Conservation (phyloP, 2,329 filamentous ascomycete species). For the Penicillium vulpinum region DNA sequence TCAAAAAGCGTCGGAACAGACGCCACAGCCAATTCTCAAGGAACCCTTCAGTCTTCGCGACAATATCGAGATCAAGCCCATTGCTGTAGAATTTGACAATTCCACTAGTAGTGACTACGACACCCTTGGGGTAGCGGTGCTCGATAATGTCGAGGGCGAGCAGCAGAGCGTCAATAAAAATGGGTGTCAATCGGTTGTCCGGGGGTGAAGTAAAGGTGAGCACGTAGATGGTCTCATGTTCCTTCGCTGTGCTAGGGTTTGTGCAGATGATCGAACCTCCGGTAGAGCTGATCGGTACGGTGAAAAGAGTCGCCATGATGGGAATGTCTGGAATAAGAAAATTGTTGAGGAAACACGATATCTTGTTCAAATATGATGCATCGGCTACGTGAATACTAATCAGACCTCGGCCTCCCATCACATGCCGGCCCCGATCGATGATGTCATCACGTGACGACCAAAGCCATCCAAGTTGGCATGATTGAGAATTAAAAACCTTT, state of each 20-base stretch:
- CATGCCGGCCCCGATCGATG: background rate
- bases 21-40: constrained; percentile 61
- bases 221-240: constrained; percentile 60
- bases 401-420: constrained; percentile 5
- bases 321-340: background rate
- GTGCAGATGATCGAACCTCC: constrained; percentile 65
- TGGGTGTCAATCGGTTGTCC: constrained; percentile 73
- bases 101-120: constrained; percentile 73
- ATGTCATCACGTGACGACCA: background rate
- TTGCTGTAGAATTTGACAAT: constrained; percentile 81
- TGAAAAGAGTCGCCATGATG: constrained; percentile 55
- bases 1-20: constrained; percentile 65
- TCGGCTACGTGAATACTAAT: background rate
- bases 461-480: background rate
- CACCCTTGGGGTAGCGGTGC: constrained; percentile 65
- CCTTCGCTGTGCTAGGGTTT: constrained; percentile 51
- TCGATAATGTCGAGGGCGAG: constrained; percentile 75
- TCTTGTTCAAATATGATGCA: background rate
- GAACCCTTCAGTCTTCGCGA: constrained; percentile 61
- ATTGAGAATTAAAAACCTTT: too few species aligned
- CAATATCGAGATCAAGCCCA: constrained; percentile 73
- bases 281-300: constrained; percentile 55
- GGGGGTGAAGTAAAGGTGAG: constrained; percentile 69
- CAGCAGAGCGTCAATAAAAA: constrained; percentile 67
- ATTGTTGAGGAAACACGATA: background rate